Evolutionary conservation across 2,329 filamentous ascomycete genomes (phyloP).

Genomic region (Xylaria sp.): DNA sequence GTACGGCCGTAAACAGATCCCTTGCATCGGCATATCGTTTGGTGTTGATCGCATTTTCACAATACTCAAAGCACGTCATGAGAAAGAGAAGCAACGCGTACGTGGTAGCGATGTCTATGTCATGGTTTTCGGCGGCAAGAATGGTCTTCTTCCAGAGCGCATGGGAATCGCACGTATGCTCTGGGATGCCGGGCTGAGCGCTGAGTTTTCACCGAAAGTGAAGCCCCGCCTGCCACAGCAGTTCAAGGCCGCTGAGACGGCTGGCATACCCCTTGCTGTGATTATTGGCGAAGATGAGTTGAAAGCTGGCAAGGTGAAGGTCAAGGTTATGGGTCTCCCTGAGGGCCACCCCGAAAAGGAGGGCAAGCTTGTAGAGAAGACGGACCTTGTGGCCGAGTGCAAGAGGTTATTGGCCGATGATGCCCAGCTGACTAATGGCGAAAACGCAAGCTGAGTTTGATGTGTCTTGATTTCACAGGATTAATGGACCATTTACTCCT

Average conservation of each 20-base stretch:
- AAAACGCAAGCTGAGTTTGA: constrained; percentile 1
- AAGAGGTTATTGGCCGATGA: constrained; percentile 31
- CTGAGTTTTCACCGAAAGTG: constrained; percentile 88
- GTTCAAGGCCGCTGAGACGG: constrained; percentile 88
- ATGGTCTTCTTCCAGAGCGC: constrained; percentile 82
- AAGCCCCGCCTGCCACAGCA: constrained; percentile 90
- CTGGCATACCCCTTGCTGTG: constrained; percentile 83
- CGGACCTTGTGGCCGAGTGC: constrained; percentile 31
- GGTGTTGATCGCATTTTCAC: constrained; percentile 84
- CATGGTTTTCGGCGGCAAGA: constrained; percentile 93
- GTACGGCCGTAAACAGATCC: constrained; percentile 79
- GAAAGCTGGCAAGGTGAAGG: constrained; percentile 81
- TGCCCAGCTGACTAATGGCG: constrained; percentile 26
- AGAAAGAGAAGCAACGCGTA: constrained; percentile 51
- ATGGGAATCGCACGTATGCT: constrained; percentile 81
- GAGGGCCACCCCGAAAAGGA: constrained; percentile 92
- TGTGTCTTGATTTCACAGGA: neutral
- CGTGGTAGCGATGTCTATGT: constrained; percentile 78
- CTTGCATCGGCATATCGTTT: constrained; percentile 82
- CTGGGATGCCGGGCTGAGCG: constrained; percentile 91
- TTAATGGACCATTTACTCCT: neutral
- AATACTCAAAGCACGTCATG: constrained; percentile 76
- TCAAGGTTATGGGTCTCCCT: constrained; percentile 80
- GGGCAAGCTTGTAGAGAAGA: constrained; percentile 72
- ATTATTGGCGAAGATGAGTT: constrained; percentile 94